Conservation (phyloP, 2,329 filamentous ascomycete genomes). For the Monosporascus sp. region DNA sequence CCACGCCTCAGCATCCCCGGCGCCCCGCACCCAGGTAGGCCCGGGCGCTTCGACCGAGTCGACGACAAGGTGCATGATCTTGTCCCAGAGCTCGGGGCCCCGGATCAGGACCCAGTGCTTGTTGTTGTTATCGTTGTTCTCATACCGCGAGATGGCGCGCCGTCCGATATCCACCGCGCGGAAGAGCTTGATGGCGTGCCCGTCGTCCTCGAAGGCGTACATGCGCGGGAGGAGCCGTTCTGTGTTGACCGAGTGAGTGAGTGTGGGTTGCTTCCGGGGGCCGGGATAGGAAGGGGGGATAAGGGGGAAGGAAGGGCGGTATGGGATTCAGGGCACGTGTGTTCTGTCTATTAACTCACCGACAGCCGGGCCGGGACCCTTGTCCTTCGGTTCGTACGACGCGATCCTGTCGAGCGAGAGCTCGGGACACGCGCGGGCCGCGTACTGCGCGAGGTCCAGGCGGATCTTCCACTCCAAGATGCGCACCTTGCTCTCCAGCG, state of each 20-base stretch:
- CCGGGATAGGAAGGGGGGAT: too few species aligned
- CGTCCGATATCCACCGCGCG: slow-evolving; percentile 64
- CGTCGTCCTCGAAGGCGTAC: slow-evolving; percentile 60
- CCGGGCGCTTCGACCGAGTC: slow-evolving; percentile 53
- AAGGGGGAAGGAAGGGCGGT: too few species aligned
- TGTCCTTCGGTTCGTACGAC: slow-evolving; percentile 49
- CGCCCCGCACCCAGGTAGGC: slow-evolving; percentile 53
- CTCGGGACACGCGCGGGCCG: slow-evolving; percentile 58
- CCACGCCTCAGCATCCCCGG: slow-evolving; percentile 64
- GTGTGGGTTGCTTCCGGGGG: background rate
- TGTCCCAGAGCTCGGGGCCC: slow-evolving; percentile 53
- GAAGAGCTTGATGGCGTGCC: slow-evolving; percentile 72
- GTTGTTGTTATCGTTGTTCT: slow-evolving; percentile 19
- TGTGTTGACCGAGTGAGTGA: slow-evolving; percentile 2
- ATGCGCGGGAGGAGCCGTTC: slow-evolving; percentile 42
- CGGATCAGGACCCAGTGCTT: slow-evolving; percentile 47
- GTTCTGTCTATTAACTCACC: slow-evolving; percentile 25
- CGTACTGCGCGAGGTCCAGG: slow-evolving; percentile 68
- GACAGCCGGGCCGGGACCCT: slow-evolving; percentile 31
- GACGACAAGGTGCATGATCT: slow-evolving; percentile 54
- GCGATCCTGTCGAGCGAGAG: slow-evolving; percentile 55
- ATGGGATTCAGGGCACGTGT: too few species aligned
- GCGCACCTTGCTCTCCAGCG: slow-evolving; percentile 54
- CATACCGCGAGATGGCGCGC: slow-evolving; percentile 40
- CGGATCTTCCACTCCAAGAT: slow-evolving; percentile 80